A percentile compares a stretch with the other conserved stretches of the same genome.
These are phyloP conservation scores for Trifolium repens DNA, from an alignment of 306 rosid genomes.

Conservation along the genomic window DNA sequence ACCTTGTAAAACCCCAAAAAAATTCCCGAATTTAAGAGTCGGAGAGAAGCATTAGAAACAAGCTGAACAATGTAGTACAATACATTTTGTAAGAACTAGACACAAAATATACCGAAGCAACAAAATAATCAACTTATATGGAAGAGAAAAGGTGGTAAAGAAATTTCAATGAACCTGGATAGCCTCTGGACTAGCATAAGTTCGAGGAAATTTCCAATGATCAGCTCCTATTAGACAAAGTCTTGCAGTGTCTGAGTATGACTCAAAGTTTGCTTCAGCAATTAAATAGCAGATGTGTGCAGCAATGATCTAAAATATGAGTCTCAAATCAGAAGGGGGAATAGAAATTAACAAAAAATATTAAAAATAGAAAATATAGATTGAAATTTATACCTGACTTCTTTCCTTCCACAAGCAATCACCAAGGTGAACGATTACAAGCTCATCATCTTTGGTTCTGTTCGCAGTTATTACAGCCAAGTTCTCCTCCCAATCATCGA, in stretches of 20 bases:
- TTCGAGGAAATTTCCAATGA: slow-evolving; percentile 97
- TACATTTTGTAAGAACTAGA: background rate
- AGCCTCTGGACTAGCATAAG: slow-evolving; percentile 90
- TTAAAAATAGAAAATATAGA: slow-evolving; percentile 19
- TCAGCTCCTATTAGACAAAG: slow-evolving; percentile 92
- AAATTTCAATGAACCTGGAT: slow-evolving; percentile 74
- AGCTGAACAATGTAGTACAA: background rate
- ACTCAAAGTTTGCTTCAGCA: slow-evolving; percentile 93
- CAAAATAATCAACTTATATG: slow-evolving; percentile 2
- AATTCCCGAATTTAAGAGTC: background rate
- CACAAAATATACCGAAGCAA: slow-evolving; percentile 28
- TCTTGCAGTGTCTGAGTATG: slow-evolving; percentile 86
- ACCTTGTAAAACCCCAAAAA: slow-evolving; percentile 18
- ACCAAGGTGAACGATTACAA: slow-evolving; percentile 90
- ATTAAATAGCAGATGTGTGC: slow-evolving; percentile 96
- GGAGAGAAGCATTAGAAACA: slow-evolving; percentile 19
- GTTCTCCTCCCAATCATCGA: slow-evolving; percentile 94
- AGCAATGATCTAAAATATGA: slow-evolving; percentile 71
- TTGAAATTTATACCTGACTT: slow-evolving; percentile 64
- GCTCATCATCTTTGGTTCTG: slow-evolving; percentile 94
- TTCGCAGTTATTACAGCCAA: slow-evolving; percentile 94
- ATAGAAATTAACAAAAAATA: background rate
- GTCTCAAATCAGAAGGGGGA: slow-evolving; percentile 39
- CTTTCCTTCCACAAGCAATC: slow-evolving; percentile 93
- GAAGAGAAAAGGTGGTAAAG: slow-evolving; percentile 26